These are phyloP conservation scores for Ophiorrhiza pumila DNA, from an alignment of 257 asterid species.

Conservation along the genomic window DNA sequence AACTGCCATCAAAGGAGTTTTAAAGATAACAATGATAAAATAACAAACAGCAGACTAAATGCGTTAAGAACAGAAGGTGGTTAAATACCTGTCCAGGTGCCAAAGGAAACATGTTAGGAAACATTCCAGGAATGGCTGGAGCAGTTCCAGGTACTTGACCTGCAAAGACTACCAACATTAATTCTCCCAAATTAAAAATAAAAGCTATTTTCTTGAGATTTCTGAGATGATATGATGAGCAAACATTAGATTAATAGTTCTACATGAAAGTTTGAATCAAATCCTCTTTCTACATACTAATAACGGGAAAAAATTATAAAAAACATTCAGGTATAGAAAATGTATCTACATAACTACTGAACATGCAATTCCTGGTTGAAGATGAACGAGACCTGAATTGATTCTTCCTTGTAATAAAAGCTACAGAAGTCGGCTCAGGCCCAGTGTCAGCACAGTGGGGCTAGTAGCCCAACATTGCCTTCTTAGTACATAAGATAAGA, in stretches of 20 bases:
- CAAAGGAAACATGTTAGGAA: slow-evolving; percentile 73
- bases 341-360: slow-evolving; percentile 53
- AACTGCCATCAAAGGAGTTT: slow-evolving; percentile 37
- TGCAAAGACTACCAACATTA: slow-evolving; percentile 42
- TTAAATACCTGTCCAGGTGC: slow-evolving; percentile 65
- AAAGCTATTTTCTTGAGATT: background rate
- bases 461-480: slow-evolving; percentile 99
- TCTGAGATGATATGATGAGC: background rate
- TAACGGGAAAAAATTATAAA: background rate
- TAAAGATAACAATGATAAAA: slow-evolving; percentile 15
- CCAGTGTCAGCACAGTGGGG: slow-evolving; percentile 99
- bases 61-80: background rate
- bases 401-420: slow-evolving; percentile 91
- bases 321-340: slow-evolving; percentile 24
- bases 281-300: slow-evolving; percentile 1
- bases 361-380: slow-evolving; percentile 87
- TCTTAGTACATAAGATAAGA: slow-evolving; percentile 85
- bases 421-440: slow-evolving; percentile 99
- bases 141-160: slow-evolving; percentile 76
- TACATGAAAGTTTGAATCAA: background rate
- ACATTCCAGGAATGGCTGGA: slow-evolving; percentile 73
- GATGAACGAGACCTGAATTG: slow-evolving; percentile 96
- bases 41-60: slow-evolving; percentile 3
- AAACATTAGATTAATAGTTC: slow-evolving; percentile 5
- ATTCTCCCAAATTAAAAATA: slow-evolving; percentile 18